A percentile compares a stretch with the other conserved stretches of the same genome.
Evolutionary conservation across 257 asterid species (phyloP).

Genomic region (Capsicum rhomboideum): DNA sequence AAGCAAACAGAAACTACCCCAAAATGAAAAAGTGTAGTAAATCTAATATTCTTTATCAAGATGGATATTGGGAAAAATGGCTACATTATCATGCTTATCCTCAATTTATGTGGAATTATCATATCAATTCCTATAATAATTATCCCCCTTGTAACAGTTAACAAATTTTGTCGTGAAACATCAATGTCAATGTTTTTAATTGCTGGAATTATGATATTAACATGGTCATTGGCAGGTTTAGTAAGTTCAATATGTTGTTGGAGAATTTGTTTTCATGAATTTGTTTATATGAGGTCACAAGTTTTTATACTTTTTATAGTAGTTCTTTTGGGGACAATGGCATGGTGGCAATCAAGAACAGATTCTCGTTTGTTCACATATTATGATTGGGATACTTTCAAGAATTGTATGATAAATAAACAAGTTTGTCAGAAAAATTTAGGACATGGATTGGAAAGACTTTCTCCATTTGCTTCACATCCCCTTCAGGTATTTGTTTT

Average conservation of each 20-base stretch:
- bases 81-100: not conserved
- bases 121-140: not conserved
- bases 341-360: conserved; percentile 2
- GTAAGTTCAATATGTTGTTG: not conserved
- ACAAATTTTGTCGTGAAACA: not conserved
- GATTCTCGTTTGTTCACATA: not conserved
- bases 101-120: not conserved
- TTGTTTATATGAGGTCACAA: not conserved
- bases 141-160: not conserved
- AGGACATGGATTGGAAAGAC: not conserved
- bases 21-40: not conserved
- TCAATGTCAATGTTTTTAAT: not conserved
- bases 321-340: not conserved
- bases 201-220: conserved; percentile 1
- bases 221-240: not conserved
- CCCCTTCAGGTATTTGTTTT: not conserved
- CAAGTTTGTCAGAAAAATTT: not conserved
- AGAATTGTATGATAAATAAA: not conserved
- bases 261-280: not conserved
- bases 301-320: not conserved
- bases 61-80: not conserved
- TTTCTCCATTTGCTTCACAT: not conserved
- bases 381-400: not conserved
- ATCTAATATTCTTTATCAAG: not conserved
- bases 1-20: not conserved